Evolutionary conservation across 2,329 filamentous ascomycete species (phyloP), one percentile per base, ranked within the genome.

Genomic region (Talaromyces sp.): DNA sequence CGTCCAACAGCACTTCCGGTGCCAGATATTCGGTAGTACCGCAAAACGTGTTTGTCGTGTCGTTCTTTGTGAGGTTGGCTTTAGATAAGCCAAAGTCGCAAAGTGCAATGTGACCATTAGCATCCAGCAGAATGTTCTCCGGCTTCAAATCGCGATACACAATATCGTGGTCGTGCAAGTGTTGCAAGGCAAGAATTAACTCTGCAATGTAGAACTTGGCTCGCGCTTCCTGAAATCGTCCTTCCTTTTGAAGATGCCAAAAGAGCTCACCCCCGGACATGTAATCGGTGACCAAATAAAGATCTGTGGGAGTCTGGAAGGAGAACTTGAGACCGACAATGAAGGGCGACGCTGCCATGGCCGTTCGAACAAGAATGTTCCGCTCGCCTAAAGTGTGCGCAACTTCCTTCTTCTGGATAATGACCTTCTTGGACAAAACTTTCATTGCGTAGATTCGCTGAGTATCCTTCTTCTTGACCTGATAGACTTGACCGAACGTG

Each of bases 171-270:
- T 96, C 88, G 80, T 99, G 95, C 15, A 99, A 86, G 75, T 98
- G 95, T 75, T 97, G 91, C 68, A 99, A 89, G 27, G 95, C 93
- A 60, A 98, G 84, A 70, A 99, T 98, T 68, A 99, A 87, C 79
- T 99, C 95, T 17, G 95, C 95, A 76, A 98, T 98, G 81, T 99
- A 99, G 77, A 99, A 99, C 79, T 98, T 98, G 70, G 95, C 95
- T 27, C 95, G 88, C 72, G 89, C 91, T 81, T 98, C 95, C 70
- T 95, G 90, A 78, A 99, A 99, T 34, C 94, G 90, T 60, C 94
- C 94, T 76, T 98, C 95, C 75, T 96, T 96, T 76, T 99, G 95
- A 66, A 99, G 81, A 82, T 99, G 95, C 94, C 95, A 99, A 80
- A 99, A 99, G 1, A 99, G 84, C 78, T 99, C 95, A 65, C 95